Evolutionary conservation across 768 basidiomycete genomes (phyloP), one percentile per base, ranked within the genome.

Genomic region (Trichaptum fuscoviolaceum): DNA sequence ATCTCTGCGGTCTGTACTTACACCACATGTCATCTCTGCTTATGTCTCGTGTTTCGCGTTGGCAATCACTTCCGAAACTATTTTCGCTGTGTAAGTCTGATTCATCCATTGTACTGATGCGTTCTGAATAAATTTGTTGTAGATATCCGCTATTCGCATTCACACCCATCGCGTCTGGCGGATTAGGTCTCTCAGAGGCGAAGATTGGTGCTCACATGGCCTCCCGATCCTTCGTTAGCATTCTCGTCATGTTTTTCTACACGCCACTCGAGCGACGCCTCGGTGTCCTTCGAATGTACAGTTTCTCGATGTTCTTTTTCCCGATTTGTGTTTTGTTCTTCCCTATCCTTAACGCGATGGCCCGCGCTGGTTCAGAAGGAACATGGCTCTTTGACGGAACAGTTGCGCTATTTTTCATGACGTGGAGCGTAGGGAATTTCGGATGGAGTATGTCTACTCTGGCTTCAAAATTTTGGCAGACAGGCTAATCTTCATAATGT

Each of bases 141-240:
- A 68, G 67, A 9, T 68, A 60, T 60, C 67, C 67, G 23, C 52
- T 68, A 9, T 68, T 66, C 58, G 57, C 67, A 17, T 68, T 68
- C 64, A 69, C 69, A 24, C 69, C 69, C 25, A 59, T 67, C 18
- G 18, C 36, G 1, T 69, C 69, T 24, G 69, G 67, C 9, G 69
- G 69, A n/a, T 52, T 69, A 6, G 69, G 69, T 4, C 27, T 69
- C 64, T 57, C n/a, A 35, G 69, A 69, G 36, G 69, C 67, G 26
- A 64, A 42, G 18, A 69, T 69, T 60, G 69, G 69, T 7, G 58
- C 65, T 5, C 67, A 69, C 24, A 65, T 69, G 67, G 63, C 58
- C 30, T 58, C 64, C 25, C 66, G 69, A 20, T 62, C 69, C 24
- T 35, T 69, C 18, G 24, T 69, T 7, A 58, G 63, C 34, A 65